Conservation (phyloP, 2,329 filamentous ascomycete genomes). For the Dactylellina drechsleri region DNA sequence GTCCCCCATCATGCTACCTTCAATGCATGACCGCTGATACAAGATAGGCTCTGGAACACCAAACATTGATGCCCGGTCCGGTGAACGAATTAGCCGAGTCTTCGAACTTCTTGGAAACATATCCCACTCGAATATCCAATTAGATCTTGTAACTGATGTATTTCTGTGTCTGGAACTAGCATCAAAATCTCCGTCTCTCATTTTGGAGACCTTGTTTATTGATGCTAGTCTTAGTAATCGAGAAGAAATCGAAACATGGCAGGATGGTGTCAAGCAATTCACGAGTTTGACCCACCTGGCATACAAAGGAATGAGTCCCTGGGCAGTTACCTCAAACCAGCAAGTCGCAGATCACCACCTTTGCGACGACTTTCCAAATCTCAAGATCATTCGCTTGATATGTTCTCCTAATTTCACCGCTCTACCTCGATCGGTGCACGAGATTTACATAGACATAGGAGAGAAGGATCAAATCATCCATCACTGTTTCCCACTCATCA, state of each 20-base stretch:
- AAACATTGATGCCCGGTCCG: constrained; percentile 8
- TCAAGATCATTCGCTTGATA: constrained; percentile 44
- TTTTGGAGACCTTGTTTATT: constrained; percentile 34
- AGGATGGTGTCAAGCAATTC: constrained; percentile 46
- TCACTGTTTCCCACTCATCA: constrained; percentile 47
- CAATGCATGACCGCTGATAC: too few species aligned
- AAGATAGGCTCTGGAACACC: constrained; percentile 22
- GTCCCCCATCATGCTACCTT: neutral
- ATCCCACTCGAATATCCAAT: constrained; percentile 8
- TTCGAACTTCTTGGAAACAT: constrained; percentile 34
- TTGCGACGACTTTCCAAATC: constrained; percentile 49
- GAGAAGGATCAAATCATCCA: constrained; percentile 48
- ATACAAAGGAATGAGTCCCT: constrained; percentile 50
- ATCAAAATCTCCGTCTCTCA: constrained; percentile 20
- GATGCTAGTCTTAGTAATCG: constrained; percentile 42
- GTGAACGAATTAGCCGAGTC: constrained; percentile 20
- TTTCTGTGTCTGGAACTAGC: constrained; percentile 36
- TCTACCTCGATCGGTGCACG: constrained; percentile 38
- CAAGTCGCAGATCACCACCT: constrained; percentile 31
- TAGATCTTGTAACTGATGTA: constrained; percentile 40
- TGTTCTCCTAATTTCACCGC: constrained; percentile 48
- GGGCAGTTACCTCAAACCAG: constrained; percentile 22
- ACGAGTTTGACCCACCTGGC: constrained; percentile 32
- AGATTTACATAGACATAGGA: constrained; percentile 49
- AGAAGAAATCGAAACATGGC: constrained; percentile 47